Conservation (phyloP, 495 filamentous ascomycete species). For the Aspergillus diversus region DNA sequence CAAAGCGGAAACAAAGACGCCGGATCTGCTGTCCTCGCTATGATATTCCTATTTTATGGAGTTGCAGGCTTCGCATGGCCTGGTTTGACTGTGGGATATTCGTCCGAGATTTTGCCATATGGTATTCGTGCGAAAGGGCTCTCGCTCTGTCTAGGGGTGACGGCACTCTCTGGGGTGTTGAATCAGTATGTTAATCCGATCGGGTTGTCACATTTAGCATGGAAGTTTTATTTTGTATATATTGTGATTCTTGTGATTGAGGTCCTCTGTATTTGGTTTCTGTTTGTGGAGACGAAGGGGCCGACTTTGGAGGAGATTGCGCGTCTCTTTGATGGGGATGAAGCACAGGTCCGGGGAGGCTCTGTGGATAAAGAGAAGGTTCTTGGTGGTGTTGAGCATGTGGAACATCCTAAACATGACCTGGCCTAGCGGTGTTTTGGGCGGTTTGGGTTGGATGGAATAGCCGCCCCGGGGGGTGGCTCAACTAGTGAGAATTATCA, state of each 20-base stretch:
- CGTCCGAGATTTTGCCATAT: slow-evolving; percentile 69
- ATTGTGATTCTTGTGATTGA: slow-evolving; percentile 14
- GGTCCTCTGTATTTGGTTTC: slow-evolving; percentile 5
- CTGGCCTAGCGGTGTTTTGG: too few relatives aligned
- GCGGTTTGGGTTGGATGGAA: too few relatives aligned
- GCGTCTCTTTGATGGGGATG: background rate
- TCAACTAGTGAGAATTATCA: too few relatives aligned
- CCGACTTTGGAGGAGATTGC: slow-evolving; percentile 6
- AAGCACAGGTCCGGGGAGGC: background rate
- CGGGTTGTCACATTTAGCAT: slow-evolving; percentile 49
- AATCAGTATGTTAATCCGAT: slow-evolving; percentile 64
- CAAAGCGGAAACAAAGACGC: slow-evolving; percentile 1
- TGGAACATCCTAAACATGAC: too few relatives aligned
- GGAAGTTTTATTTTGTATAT: slow-evolving; percentile 54
- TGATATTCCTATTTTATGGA: slow-evolving; percentile 48
- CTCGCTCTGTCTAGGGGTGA: slow-evolving; percentile 62
- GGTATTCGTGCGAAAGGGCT: slow-evolving; percentile 72
- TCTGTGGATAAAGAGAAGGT: too few relatives aligned
- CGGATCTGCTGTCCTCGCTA: slow-evolving; percentile 25
- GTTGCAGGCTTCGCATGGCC: slow-evolving; percentile 30
- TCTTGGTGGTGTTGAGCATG: too few relatives aligned
- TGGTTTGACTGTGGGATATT: slow-evolving; percentile 51
- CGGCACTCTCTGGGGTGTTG: slow-evolving; percentile 60
- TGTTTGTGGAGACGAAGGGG: slow-evolving; percentile 14
- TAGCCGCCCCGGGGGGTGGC: too few relatives aligned